phyloP scores from a whole-genome alignment of 2,329 filamentous ascomycete species.

The Ophiognomonia clavigignenti-juglandacearum region DNA sequence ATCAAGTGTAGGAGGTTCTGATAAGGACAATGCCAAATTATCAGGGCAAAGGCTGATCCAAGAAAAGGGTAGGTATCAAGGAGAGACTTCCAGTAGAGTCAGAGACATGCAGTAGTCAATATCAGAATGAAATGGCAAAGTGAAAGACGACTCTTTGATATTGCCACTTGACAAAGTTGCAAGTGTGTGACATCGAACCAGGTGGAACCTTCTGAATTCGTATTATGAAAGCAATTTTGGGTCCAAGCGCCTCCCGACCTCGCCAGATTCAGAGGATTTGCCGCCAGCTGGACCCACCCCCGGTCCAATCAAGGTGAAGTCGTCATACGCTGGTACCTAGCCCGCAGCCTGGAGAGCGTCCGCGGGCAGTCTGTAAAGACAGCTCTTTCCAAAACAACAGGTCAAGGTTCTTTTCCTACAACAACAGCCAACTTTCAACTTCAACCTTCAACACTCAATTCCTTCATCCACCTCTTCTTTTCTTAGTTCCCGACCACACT shows the following conservation, averaged over 20 bases:
- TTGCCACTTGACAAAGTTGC: not conserved
- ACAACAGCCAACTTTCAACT: not conserved
- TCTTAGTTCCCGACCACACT: not conserved
- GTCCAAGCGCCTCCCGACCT: no score
- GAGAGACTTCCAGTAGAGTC: no score
- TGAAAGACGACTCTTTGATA: no score
- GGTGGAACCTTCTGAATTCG: not conserved
- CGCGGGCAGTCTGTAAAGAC: not conserved
- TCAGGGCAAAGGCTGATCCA: no score
- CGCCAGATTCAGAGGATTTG: no score
- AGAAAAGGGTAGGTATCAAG: no score
- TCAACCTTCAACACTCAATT: constrained; percentile 1
- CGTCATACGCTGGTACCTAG: constrained; percentile 6
- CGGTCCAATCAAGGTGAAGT: constrained; percentile 2
- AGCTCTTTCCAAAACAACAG: not conserved
- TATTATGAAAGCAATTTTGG: no score
- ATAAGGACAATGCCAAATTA: no score
- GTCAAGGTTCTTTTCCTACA: not conserved
- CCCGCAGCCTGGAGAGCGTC: not conserved
- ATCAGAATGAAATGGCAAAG: no score
- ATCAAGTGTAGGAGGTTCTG: no score
- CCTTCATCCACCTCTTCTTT: not conserved
- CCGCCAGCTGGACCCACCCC: constrained; percentile 8
- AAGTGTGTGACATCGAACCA: not conserved
- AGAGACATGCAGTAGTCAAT: no score